These are phyloP conservation scores for Berberis thunbergii DNA, from an alignment of 164 flowering plant species.

Conservation along the genomic window DNA sequence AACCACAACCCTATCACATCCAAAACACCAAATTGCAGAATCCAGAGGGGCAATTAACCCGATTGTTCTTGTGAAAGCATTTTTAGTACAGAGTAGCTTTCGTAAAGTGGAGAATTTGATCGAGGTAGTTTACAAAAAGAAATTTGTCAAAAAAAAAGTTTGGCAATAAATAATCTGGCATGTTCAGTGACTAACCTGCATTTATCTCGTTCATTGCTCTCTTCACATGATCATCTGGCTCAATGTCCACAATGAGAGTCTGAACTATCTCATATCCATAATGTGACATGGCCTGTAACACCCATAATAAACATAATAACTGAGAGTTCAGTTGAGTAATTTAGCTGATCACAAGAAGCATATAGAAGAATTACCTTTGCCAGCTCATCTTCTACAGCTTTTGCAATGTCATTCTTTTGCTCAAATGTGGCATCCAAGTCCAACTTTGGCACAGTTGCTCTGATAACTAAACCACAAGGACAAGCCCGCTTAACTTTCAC, in stretches of 20 bases:
- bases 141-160: no score
- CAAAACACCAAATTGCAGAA: no score
- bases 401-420: constrained; percentile 78
- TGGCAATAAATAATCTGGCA: not conserved
- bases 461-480: constrained; percentile 36
- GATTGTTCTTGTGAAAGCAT: no score
- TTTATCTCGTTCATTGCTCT: constrained; percentile 86
- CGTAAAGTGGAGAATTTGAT: no score
- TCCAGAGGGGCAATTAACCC: no score
- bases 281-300: constrained; percentile 66
- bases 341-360: not conserved
- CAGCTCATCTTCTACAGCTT: constrained; percentile 66
- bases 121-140: no score
- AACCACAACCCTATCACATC: no score
- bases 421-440: constrained; percentile 62
- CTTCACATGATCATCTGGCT: constrained; percentile 75
- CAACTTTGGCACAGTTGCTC: constrained; percentile 78
- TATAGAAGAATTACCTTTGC: constrained; percentile 42
- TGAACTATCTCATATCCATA: constrained; percentile 82
- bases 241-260: constrained; percentile 76
- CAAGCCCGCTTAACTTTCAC: not conserved
- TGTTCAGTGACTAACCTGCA: constrained; percentile 39
- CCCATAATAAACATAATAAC: constrained; percentile 5
- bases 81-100: no score
- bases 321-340: not conserved